Percentiles rank a stretch among this genome's conserved stretches.
These are phyloP conservation scores for Fusarium miscanthi DNA, from an alignment of 2,329 filamentous ascomycete species.

Conservation along the genomic window DNA sequence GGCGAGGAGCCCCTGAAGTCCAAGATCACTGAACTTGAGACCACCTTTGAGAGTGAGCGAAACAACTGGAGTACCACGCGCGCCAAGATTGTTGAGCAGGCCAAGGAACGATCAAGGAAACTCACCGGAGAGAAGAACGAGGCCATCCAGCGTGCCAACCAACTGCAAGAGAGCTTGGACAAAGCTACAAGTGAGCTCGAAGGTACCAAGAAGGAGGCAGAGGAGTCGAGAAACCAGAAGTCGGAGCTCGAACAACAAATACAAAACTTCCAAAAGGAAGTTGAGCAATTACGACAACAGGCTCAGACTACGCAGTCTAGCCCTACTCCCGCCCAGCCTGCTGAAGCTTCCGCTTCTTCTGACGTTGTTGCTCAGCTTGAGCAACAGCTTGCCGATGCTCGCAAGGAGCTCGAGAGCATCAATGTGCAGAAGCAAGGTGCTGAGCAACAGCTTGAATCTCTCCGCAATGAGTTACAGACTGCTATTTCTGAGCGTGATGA, in stretches of 20 bases:
- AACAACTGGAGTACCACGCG: conserved; percentile 63
- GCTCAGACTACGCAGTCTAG: conserved; percentile 50
- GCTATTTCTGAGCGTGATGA: conserved; percentile 73
- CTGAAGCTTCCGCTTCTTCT: conserved; percentile 53
- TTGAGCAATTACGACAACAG: conserved; percentile 54
- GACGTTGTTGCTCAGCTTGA: conserved; percentile 63
- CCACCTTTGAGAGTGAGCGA: conserved; percentile 65
- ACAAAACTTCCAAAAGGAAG: conserved; percentile 56
- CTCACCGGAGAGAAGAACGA: conserved; percentile 66
- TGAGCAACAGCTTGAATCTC: conserved; percentile 69
- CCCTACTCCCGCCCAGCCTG: conserved; percentile 50
- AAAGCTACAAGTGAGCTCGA: conserved; percentile 66
- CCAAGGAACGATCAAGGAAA: conserved; percentile 69
- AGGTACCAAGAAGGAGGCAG: conserved; percentile 54
- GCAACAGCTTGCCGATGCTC: conserved; percentile 60
- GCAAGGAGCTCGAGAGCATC: conserved; percentile 73
- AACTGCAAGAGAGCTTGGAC: conserved; percentile 63
- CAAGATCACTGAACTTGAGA: conserved; percentile 64
- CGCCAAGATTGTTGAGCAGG: conserved; percentile 68
- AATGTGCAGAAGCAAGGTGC: conserved; percentile 75
- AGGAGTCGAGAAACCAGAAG: conserved; percentile 49
- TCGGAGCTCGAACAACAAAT: conserved; percentile 57
- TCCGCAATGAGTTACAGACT: conserved; percentile 69
- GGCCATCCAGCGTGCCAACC: conserved; percentile 61
- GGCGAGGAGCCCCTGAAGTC: conserved; percentile 63